Base-by-base conservation (phyloP, 768 basidiomycete genomes). In the Rhizopogon vulgaris region DNA sequence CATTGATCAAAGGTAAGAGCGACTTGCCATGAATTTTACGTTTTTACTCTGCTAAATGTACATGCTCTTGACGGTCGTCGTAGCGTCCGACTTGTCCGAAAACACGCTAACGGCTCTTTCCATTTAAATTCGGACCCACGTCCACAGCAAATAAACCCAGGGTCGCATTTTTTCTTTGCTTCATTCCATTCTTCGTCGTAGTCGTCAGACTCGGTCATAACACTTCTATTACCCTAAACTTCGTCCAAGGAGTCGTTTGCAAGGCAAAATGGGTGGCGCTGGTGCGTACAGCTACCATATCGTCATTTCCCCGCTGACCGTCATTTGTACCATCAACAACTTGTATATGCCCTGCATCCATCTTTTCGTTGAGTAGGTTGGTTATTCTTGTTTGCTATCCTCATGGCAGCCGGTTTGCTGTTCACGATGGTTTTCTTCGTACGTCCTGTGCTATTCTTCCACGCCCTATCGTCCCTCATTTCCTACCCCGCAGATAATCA, bases 361-460 rank as follows among this genome's bases (percentile, higher is more conserved):
- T 27, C 51, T 18, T 42, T 41, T 39, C 47, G 40, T 27, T 34
- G 22, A 12, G 27, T 5, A 94, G 94, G 91, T 67, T 97, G 94
- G 95, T 73, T 99, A 58, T 99, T 96, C 76, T 81, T 98, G 61
- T 94, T 97, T 68, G 83, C 92, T 66, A 94, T 97, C 68, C 84
- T 98, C 50, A 84, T 92, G 83, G 88, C 94, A 60, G 95, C 94
- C 17, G 93, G 86, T 32, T 77, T 98, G 54, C 76, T 99, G 54
- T 99, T 99, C 76, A 96, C 94, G 60, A 94, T 94, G 88, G 96
- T 99, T 67, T 99, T 98, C 79, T 99, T 96, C 72, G 95, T 97
- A 63, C 71, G 92, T 86, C 40, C 22, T 45, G 27, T 37, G 37
- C 3, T 22, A 8, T 43, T 25, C 25, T 41, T 6, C 11, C n/a